Evolutionary conservation across 192 early-diverging fungal species (phyloP).

Genomic region (Gorgonomyces haynaldii): DNA sequence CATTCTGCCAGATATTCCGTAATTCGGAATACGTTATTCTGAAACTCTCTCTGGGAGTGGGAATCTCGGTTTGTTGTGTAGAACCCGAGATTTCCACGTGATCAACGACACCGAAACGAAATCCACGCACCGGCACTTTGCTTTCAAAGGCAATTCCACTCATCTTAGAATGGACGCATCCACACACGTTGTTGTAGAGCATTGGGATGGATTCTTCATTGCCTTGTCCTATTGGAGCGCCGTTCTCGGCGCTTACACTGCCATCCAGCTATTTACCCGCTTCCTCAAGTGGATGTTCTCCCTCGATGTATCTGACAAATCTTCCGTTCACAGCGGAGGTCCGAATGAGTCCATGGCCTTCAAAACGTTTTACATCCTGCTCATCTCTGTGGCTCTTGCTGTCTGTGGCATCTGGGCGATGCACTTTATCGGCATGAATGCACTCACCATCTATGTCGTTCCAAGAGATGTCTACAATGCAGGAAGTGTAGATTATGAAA

Average conservation of each 20-base stretch:
- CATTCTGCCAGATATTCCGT: no score
- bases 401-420: slow-evolving; percentile 9
- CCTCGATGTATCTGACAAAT: neutral
- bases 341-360: neutral
- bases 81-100: no score
- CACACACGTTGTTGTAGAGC: neutral
- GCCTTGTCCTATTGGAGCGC: slow-evolving; percentile 4
- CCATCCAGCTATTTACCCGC: neutral
- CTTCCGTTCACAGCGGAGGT: neutral
- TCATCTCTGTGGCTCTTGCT: neutral
- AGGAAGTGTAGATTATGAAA: neutral
- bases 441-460: slow-evolving; percentile 3
- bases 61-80: no score
- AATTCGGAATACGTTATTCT: no score
- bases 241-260: slow-evolving; percentile 3
- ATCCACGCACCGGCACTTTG: no score
- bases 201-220: slow-evolving; percentile 1
- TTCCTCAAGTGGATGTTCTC: neutral
- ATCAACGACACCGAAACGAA: no score
- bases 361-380: neutral
- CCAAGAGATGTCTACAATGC: neutral
- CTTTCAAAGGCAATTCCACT: no score
- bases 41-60: no score
- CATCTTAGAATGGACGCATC: no score
- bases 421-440: slow-evolving; percentile 10